These are phyloP conservation scores for Amanita pallidorosea DNA, from an alignment of 768 basidiomycete species.

Conservation along the genomic window DNA sequence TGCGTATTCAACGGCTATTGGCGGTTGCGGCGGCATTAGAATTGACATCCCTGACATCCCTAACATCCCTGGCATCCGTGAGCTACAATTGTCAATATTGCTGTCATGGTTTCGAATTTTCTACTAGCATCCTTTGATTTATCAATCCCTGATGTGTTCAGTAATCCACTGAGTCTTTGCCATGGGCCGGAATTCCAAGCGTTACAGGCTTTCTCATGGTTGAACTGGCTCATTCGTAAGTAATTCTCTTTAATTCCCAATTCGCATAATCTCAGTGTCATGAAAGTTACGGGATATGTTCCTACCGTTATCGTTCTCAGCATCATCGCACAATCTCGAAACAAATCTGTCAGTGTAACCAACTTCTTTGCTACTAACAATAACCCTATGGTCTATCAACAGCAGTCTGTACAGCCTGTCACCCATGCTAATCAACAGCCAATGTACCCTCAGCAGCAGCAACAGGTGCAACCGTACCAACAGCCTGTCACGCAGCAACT, in stretches of 20 bases:
- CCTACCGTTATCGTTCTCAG: slow-evolving; percentile 18
- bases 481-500: too few relatives aligned
- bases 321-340: slow-evolving; percentile 16
- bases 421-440: not conserved
- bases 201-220: slow-evolving; percentile 33
- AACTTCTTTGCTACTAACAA: slow-evolving; percentile 16
- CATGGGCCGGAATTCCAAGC: slow-evolving; percentile 29
- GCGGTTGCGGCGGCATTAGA: too few relatives aligned
- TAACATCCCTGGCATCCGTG: slow-evolving; percentile 6
- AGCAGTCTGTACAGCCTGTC: too few relatives aligned
- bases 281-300: slow-evolving; percentile 26
- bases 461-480: not conserved
- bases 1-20: slow-evolving; percentile 15
- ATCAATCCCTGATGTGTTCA: slow-evolving; percentile 21
- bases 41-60: too few relatives aligned
- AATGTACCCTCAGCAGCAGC: not conserved
- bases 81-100: not conserved
- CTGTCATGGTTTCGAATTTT: not conserved
- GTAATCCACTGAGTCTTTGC: too few relatives aligned
- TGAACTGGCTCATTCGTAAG: slow-evolving; percentile 32
- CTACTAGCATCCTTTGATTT: not conserved
- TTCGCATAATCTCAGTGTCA: not conserved
- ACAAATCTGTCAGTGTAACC: slow-evolving; percentile 22
- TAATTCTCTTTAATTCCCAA: slow-evolving; percentile 6
- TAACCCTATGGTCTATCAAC: not conserved